phyloP scores from a whole-genome alignment of 2,329 filamentous ascomycete genomes.

The Penicillium sp. region DNA sequence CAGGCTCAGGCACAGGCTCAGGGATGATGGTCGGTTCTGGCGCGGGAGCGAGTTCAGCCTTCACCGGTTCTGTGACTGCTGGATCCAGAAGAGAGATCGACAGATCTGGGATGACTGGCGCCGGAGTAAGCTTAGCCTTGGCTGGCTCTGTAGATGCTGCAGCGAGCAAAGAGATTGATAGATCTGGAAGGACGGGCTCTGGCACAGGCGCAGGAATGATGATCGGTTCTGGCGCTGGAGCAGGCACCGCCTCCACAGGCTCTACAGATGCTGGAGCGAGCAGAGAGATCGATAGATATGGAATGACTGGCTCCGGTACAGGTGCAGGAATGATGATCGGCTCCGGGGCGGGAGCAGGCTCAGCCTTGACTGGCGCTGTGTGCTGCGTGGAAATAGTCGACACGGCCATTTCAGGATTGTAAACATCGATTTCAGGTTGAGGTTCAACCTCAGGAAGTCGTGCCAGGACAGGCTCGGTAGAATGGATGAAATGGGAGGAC shows the following conservation, averaged over 20 bases:
- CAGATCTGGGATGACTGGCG: conserved; percentile 22
- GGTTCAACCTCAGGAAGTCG: conserved; percentile 21
- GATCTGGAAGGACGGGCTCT: conserved; percentile 19
- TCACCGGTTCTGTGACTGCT: conserved; percentile 37
- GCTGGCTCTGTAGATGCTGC: conserved; percentile 36
- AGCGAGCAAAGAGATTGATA: conserved; percentile 32
- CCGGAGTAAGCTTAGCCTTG: conserved; percentile 13
- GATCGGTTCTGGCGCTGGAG: conserved; percentile 20
- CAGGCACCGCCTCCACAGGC: conserved; percentile 25
- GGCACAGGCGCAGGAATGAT: conserved; percentile 11
- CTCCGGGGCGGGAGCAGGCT: conserved; percentile 21
- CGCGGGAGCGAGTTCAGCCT: conserved; percentile 14
- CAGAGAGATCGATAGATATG: conserved; percentile 31
- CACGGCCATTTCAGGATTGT: conserved; percentile 28
- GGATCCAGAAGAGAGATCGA: conserved; percentile 33
- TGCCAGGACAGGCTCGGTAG: conserved; percentile 27
- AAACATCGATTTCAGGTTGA: conserved; percentile 12
- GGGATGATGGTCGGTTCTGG: conserved; percentile 19
- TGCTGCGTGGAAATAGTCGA: conserved; percentile 37
- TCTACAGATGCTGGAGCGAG: conserved; percentile 32
- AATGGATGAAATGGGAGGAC: conserved; percentile 25
- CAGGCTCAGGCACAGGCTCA: conserved; percentile 17
- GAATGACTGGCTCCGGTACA: conserved; percentile 16
- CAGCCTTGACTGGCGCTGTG: conserved; percentile 31
- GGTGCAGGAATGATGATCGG: conserved; percentile 17